Percentiles rank a stretch among this genome's conserved stretches.
phyloP scores from a whole-genome alignment of 257 asterid genomes.

The Buddleja alternifolia region DNA sequence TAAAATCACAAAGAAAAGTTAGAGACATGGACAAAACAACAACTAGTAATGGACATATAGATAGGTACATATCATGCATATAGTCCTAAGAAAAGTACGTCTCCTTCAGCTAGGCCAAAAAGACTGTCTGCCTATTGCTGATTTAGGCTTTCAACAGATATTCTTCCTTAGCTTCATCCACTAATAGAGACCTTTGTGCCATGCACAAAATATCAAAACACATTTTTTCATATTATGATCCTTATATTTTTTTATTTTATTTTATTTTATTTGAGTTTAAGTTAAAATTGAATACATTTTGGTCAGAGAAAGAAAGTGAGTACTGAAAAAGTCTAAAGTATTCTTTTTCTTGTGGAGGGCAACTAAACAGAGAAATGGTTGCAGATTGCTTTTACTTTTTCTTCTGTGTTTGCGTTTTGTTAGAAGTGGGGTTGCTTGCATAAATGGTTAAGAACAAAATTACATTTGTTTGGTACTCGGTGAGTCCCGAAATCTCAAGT shows the following conservation, averaged over 20 bases:
- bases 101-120: conserved; percentile 25
- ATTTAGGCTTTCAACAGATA: neutral
- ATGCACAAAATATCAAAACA: neutral
- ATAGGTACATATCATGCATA: conserved; percentile 15
- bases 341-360: conserved; percentile 3
- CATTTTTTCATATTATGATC: neutral
- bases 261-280: neutral
- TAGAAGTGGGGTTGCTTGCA: neutral
- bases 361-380: conserved; percentile 18
- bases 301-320: neutral
- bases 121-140: neutral
- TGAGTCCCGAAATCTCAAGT: no score
- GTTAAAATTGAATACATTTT: neutral
- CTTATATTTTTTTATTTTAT: neutral
- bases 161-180: neutral
- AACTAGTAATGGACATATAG: neutral
- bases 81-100: neutral
- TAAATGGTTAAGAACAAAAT: neutral
- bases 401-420: neutral
- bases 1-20: neutral
- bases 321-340: conserved; percentile 8
- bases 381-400: neutral
- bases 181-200: conserved; percentile 24
- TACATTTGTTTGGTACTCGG: no score
- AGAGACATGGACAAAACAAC: conserved; percentile 9